Evolutionary conservation across 768 basidiomycete species (phyloP).

Genomic region (Phanerochaete sordida): DNA sequence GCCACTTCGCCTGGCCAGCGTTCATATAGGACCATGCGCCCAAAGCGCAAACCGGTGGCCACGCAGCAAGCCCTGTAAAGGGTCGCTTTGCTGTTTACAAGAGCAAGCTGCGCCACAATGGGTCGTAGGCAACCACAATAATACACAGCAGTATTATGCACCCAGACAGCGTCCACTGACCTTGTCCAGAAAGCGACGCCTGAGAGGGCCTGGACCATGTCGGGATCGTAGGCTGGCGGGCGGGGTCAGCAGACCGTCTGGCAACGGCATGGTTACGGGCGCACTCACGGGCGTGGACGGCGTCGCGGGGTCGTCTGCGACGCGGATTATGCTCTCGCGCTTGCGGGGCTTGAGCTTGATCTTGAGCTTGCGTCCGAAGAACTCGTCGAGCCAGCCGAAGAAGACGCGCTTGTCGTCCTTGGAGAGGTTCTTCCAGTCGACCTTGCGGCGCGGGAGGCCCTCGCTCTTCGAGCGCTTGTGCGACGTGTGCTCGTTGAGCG

Average conservation of each 20-base stretch:
- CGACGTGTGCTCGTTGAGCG: neutral
- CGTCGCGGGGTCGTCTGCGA: neutral
- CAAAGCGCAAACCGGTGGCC: too few relatives aligned
- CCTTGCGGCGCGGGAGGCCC: conserved; percentile 17
- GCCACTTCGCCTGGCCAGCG: too few relatives aligned
- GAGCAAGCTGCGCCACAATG: too few relatives aligned
- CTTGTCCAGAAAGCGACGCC: neutral
- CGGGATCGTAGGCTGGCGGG: neutral
- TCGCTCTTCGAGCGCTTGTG: neutral
- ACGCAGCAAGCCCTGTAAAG: too few relatives aligned
- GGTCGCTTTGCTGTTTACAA: too few relatives aligned
- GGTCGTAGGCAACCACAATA: too few relatives aligned
- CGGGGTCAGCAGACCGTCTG: neutral
- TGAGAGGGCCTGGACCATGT: neutral
- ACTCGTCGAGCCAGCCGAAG: conserved; percentile 81
- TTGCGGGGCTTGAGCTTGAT: conserved; percentile 14
- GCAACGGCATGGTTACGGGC: neutral
- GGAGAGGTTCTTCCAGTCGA: conserved; percentile 72
- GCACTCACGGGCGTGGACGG: conserved; percentile 6
- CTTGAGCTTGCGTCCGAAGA: conserved; percentile 51
- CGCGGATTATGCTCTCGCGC: neutral
- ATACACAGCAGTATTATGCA: too few relatives aligned
- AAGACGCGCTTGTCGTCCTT: conserved; percentile 66
- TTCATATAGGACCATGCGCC: too few relatives aligned
- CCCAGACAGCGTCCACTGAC: neutral